Evolutionary conservation across 805 yeast species (phyloP).

Genomic region (Zygoascus bituminiphila): DNA sequence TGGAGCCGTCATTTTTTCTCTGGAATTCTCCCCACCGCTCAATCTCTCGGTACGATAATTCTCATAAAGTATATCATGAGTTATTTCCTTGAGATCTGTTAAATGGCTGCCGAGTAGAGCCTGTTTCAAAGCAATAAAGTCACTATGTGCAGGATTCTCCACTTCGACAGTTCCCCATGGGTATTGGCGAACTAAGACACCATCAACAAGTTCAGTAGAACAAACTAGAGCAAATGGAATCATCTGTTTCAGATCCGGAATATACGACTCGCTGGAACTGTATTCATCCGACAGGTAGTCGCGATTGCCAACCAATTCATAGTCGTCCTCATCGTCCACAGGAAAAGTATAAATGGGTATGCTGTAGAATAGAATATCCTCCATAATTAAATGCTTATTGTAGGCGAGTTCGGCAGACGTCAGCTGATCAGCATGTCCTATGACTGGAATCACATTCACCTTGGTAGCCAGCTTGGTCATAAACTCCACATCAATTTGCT

Average conservation of each 20-base stretch:
- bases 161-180: constrained; percentile 53
- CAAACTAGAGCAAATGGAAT: constrained; percentile 60
- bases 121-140: constrained; percentile 39
- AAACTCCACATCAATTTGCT: constrained; percentile 65
- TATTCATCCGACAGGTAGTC: not conserved
- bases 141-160: constrained; percentile 29
- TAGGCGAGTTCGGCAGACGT: constrained; percentile 53
- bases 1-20: not conserved
- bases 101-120: constrained; percentile 69
- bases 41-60: constrained; percentile 70
- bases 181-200: constrained; percentile 41
- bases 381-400: constrained; percentile 46
- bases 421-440: constrained; percentile 72
- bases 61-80: constrained; percentile 69
- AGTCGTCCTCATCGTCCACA: constrained; percentile 42
- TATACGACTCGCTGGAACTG: constrained; percentile 14
- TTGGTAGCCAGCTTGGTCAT: constrained; percentile 61
- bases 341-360: constrained; percentile 70
- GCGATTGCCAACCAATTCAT: not conserved
- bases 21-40: not conserved
- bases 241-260: constrained; percentile 33
- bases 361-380: constrained; percentile 47
- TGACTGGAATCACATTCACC: constrained; percentile 78
- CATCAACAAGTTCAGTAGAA: constrained; percentile 35
- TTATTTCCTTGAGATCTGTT: constrained; percentile 71